Evolutionary conservation across 1,284 basidiomycete species (phyloP).

Genomic region (Ustilago shanxiensis): DNA sequence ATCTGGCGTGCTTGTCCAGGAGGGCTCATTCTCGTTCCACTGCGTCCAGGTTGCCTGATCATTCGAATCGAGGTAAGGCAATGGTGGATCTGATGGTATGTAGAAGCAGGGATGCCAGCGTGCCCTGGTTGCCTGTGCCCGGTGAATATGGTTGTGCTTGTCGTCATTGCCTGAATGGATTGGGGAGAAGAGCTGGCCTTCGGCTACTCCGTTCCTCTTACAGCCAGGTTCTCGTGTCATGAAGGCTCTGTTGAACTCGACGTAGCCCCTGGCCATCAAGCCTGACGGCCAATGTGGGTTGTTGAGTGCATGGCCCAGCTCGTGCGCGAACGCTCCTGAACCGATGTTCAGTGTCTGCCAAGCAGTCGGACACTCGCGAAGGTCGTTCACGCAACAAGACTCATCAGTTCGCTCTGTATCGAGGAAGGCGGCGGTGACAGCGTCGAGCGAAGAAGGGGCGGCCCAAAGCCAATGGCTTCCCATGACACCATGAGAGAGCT

Average conservation of each 20-base stretch:
- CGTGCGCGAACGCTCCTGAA: slow-evolving; percentile 53
- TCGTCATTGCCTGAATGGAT: slow-evolving; percentile 46
- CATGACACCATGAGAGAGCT: slow-evolving; percentile 48
- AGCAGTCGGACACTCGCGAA: slow-evolving; percentile 42
- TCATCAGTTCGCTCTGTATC: slow-evolving; percentile 49
- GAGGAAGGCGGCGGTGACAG: slow-evolving; percentile 41
- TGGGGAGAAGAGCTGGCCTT: slow-evolving; percentile 19
- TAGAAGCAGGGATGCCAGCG: slow-evolving; percentile 54
- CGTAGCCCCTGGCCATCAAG: slow-evolving; percentile 54
- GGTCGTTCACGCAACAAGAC: slow-evolving; percentile 49
- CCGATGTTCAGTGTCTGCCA: slow-evolving; percentile 60
- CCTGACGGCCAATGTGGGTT: slow-evolving; percentile 53
- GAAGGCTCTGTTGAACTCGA: slow-evolving; percentile 57
- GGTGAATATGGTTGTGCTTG: slow-evolving; percentile 49
- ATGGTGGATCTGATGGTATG: slow-evolving; percentile 41
- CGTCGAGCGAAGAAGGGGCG: slow-evolving; percentile 33
- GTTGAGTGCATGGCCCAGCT: slow-evolving; percentile 50
- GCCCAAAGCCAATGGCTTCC: slow-evolving; percentile 59
- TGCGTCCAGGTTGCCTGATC: slow-evolving; percentile 18
- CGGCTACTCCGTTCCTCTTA: slow-evolving; percentile 14
- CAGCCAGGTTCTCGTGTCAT: slow-evolving; percentile 54
- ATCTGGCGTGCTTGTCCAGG: slow-evolving; percentile 28
- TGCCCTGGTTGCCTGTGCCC: slow-evolving; percentile 47
- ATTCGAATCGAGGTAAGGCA: slow-evolving; percentile 22
- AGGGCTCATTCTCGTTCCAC: slow-evolving; percentile 44